A percentile compares a stretch with the other conserved stretches of the same genome.
Evolutionary conservation across 1,284 basidiomycete species (phyloP).

Genomic region (Trichosporon asahii): DNA sequence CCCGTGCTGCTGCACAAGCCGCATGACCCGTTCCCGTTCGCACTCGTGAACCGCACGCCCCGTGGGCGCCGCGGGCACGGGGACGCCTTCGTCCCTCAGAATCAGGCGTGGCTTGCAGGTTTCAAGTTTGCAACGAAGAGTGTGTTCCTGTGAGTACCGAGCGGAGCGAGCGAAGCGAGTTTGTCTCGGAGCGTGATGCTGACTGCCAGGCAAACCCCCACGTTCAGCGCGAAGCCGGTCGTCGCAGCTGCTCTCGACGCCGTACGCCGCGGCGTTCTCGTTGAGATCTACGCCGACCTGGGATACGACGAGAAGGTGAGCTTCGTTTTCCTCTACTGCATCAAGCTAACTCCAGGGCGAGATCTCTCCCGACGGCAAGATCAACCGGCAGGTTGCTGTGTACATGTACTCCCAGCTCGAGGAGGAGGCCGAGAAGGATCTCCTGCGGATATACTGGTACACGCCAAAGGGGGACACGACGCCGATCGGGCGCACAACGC

Average conservation of each 20-base stretch:
- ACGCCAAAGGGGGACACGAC: slow-evolving; percentile 58
- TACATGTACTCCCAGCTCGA: slow-evolving; percentile 59
- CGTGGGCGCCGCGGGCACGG: slow-evolving; percentile 55
- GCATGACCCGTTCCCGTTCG: slow-evolving; percentile 65
- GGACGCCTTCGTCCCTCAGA: slow-evolving; percentile 57
- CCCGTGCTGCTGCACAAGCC: slow-evolving; percentile 58
- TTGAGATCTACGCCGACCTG: slow-evolving; percentile 62
- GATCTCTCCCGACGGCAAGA: slow-evolving; percentile 66
- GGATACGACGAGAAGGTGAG: slow-evolving; percentile 60
- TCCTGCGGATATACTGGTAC: slow-evolving; percentile 64
- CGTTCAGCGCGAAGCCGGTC: slow-evolving; percentile 65
- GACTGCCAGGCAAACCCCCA: slow-evolving; percentile 59
- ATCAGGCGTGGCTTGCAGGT: slow-evolving; percentile 67
- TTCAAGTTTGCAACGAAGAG: slow-evolving; percentile 62
- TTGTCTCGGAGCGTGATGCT: neutral
- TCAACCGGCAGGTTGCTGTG: slow-evolving; percentile 66
- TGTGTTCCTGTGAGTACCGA: slow-evolving; percentile 60
- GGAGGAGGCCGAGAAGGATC: slow-evolving; percentile 52
- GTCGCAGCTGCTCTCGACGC: slow-evolving; percentile 63
- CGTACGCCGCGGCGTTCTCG: slow-evolving; percentile 62
- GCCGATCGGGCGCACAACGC: slow-evolving; percentile 60
- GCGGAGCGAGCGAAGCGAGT: too few species aligned
- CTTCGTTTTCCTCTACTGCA: too few species aligned
- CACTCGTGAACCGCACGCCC: slow-evolving; percentile 64
- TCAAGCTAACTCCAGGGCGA: slow-evolving; percentile 26